Conservation (phyloP, 306 rosid genomes). For the Vicia sativa region DNA sequence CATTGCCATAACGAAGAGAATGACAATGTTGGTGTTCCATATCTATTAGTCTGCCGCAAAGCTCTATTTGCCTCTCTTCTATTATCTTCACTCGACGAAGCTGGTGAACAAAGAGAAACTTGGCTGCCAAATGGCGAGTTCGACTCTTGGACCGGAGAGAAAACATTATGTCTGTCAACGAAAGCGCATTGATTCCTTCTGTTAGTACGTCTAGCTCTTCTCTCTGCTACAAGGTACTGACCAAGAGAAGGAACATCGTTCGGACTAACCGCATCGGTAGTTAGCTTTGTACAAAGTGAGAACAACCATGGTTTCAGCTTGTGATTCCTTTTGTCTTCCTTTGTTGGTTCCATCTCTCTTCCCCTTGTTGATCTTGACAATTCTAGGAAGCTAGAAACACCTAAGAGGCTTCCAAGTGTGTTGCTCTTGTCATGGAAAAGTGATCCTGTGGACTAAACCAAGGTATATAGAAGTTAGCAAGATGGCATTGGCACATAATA, state of each 20-base stretch:
- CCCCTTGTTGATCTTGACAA: slow-evolving; percentile 60
- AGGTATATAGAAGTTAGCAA: slow-evolving; percentile 14
- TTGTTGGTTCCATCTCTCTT: slow-evolving; percentile 47
- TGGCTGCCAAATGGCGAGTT: slow-evolving; percentile 45
- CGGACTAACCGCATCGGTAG: slow-evolving; percentile 51
- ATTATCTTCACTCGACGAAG: slow-evolving; percentile 33
- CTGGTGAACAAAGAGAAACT: slow-evolving; percentile 42
- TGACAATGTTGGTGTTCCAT: slow-evolving; percentile 37
- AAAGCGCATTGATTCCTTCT: slow-evolving; percentile 42
- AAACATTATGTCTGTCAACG: slow-evolving; percentile 44
- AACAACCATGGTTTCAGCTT: slow-evolving; percentile 61
- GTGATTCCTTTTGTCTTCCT: slow-evolving; percentile 42
- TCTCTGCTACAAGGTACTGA: slow-evolving; percentile 72
- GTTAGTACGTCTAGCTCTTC: slow-evolving; percentile 39
- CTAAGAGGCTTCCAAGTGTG: slow-evolving; percentile 69
- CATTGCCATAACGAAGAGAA: slow-evolving; percentile 53
- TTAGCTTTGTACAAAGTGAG: slow-evolving; percentile 65
- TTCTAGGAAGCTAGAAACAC: slow-evolving; percentile 52
- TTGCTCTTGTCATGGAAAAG: slow-evolving; percentile 61
- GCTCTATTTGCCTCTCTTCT: slow-evolving; percentile 37
- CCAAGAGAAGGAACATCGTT: slow-evolving; percentile 62
- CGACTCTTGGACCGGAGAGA: slow-evolving; percentile 35
- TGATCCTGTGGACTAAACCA: slow-evolving; percentile 62
- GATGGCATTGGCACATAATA: neutral
- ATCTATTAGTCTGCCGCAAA: slow-evolving; percentile 45